Evolutionary conservation across 2,329 filamentous ascomycete species (phyloP).

Genomic region (Aureobasidium sp.): DNA sequence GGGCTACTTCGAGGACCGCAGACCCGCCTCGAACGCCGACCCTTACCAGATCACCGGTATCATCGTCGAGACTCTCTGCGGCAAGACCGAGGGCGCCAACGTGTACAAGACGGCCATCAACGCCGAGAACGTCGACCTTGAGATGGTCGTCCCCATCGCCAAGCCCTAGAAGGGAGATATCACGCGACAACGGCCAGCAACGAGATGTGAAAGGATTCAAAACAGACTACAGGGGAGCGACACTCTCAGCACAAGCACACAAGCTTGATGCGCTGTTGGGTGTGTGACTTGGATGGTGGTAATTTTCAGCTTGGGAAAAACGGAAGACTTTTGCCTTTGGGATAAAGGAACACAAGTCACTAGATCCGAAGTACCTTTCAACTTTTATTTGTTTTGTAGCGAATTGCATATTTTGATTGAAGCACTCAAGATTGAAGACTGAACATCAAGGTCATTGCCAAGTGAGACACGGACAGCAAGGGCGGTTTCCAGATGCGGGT

Average conservation of each 20-base stretch:
- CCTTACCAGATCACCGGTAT: slow-evolving; percentile 80
- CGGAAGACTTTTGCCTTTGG: background rate
- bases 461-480: background rate
- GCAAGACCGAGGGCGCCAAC: slow-evolving; percentile 44
- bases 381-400: slow-evolving; percentile 2
- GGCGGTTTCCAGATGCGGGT: background rate
- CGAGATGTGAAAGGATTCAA: background rate
- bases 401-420: slow-evolving; percentile 11
- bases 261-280: background rate
- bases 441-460: slow-evolving; percentile 12
- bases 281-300: background rate
- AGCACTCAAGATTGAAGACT: too few relatives aligned
- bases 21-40: slow-evolving; percentile 72
- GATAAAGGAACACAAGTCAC: background rate
- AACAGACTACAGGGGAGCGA: background rate
- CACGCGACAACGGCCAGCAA: slow-evolving; percentile 12
- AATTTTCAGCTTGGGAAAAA: slow-evolving; percentile 1
- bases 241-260: background rate
- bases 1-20: slow-evolving; percentile 78
- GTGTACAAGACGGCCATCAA: slow-evolving; percentile 36
- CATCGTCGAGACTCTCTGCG: slow-evolving; percentile 62
- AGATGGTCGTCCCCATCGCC: slow-evolving; percentile 28
- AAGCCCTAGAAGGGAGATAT: slow-evolving; percentile 26
- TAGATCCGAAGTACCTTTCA: background rate
- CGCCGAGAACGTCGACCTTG: slow-evolving; percentile 30